Evolutionary conservation across 2,329 filamentous ascomycete species (phyloP), one percentile per base, ranked within the genome.

Genomic region (Knoxdaviesia proteae): DNA sequence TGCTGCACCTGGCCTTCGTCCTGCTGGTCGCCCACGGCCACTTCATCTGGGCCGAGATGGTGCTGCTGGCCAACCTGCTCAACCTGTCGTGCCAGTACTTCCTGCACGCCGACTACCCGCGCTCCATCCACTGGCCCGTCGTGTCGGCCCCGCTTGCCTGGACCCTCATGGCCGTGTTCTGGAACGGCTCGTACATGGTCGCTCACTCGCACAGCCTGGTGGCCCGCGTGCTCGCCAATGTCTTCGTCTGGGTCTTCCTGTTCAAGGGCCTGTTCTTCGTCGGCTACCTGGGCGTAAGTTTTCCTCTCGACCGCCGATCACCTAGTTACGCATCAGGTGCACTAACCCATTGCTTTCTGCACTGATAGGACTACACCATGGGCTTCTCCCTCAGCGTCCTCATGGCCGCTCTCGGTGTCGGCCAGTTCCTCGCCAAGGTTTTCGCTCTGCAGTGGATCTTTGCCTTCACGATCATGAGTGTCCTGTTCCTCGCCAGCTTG

Each of bases 401-500:
- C 39, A 63, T 74, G 1, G 76, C 84, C 5, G 74, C 84, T 11
- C 74, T 92, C 37, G 84, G 82, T 8, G 74, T 90, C 10, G 71
- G 74, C 9, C 86, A 94, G 58, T 77, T 92, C 61, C 63, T 76
- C 41, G 68, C 70, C 52, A 75, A 84, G 56, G 59, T 78, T 46
- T 67, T 92, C 49, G 81, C 83, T 6, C 66, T 93, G 49, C 86
- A 94, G 62, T 93, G 84, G 84, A 88, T 92, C 59, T 93, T 93
- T 56, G 81, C 84, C 34, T 90, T 92, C 54, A 66, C 75, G 47
- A 84, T 93, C 56, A 86, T 88, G 68, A 72, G 67, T 1, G 56
- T 82, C 31, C 70, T 92, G 42, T 80, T 90, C 56, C 57, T 86
- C 20, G 60, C 73, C 11, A 84, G 80, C 1, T 52, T 82, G 3